Percentiles rank a stretch among this genome's conserved stretches.
Conservation (phyloP, 495 filamentous ascomycete species). For the Trichoderma erinaceum region DNA sequence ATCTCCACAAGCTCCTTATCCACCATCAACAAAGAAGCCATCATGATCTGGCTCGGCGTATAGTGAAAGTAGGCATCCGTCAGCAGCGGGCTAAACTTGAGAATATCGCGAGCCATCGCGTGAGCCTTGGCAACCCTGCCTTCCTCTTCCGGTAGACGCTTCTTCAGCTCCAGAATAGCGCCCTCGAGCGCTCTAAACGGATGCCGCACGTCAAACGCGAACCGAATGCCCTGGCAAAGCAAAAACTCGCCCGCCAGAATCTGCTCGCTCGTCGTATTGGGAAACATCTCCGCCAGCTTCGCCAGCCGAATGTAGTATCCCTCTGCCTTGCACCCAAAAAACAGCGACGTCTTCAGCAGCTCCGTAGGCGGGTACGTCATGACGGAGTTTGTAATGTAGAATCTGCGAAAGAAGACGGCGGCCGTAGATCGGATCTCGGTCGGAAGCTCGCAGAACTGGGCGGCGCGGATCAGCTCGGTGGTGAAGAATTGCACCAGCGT, state of each 20-base stretch:
- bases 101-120: slow-evolving; percentile 57
- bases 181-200: slow-evolving; percentile 85
- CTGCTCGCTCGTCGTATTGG: slow-evolving; percentile 62
- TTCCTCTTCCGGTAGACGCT: slow-evolving; percentile 42
- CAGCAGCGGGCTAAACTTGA: slow-evolving; percentile 73
- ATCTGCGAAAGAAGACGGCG: slow-evolving; percentile 84
- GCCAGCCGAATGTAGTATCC: slow-evolving; percentile 67
- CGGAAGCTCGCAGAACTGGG: slow-evolving; percentile 68
- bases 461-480: slow-evolving; percentile 64
- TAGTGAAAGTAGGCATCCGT: slow-evolving; percentile 95
- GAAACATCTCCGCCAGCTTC: slow-evolving; percentile 53
- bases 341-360: slow-evolving; percentile 80
- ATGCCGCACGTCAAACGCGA: slow-evolving; percentile 87
- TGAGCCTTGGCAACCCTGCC: slow-evolving; percentile 63
- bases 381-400: slow-evolving; percentile 88
- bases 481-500: slow-evolving; percentile 76
- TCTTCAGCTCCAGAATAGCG: slow-evolving; percentile 68
- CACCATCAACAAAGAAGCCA: slow-evolving; percentile 67
- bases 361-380: slow-evolving; percentile 90
- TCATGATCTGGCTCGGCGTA: slow-evolving; percentile 89
- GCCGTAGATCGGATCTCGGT: slow-evolving; percentile 84
- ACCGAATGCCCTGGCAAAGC: slow-evolving; percentile 86
- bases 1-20: slow-evolving; percentile 66
- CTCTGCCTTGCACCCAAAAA: slow-evolving; percentile 89
- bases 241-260: slow-evolving; percentile 86